Conservation (phyloP, 2,329 filamentous ascomycete genomes). For the Juglanconis sp. region DNA sequence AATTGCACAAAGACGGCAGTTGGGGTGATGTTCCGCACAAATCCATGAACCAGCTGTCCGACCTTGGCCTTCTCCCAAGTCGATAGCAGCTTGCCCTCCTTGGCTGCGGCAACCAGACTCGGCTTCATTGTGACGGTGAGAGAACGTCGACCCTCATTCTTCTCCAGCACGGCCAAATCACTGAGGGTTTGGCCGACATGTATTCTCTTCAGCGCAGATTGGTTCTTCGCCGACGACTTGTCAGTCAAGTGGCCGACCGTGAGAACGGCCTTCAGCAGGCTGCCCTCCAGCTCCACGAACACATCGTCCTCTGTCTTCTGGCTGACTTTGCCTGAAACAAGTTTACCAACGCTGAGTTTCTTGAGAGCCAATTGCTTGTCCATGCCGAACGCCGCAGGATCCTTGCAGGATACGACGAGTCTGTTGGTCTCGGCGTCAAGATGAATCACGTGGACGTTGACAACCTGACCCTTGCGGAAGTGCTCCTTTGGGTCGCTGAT, state of each 20-base stretch:
- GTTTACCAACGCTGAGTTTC: conserved; percentile 66
- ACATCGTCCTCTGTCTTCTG: conserved; percentile 76
- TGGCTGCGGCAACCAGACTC: conserved; percentile 72
- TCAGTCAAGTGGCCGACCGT: conserved; percentile 79
- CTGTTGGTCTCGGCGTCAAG: conserved; percentile 69
- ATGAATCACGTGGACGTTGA: conserved; percentile 83
- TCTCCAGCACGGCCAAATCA: conserved; percentile 82
- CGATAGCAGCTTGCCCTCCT: conserved; percentile 68
- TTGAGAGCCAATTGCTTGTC: conserved; percentile 76
- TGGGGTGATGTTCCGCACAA: conserved; percentile 78
- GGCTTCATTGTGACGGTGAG: conserved; percentile 80
- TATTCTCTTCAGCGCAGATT: conserved; percentile 74
- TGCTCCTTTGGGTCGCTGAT: conserved; percentile 87
- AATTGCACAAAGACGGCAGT: conserved; percentile 89
- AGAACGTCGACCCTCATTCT: conserved; percentile 72
- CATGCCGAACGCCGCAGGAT: conserved; percentile 71
- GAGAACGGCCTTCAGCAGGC: conserved; percentile 74
- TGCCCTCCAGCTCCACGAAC: conserved; percentile 71
- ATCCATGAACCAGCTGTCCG: conserved; percentile 69
- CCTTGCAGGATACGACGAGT: conserved; percentile 89
- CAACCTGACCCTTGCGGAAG: conserved; percentile 85
- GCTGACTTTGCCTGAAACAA: conserved; percentile 76
- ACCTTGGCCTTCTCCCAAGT: conserved; percentile 69
- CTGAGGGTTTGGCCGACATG: conserved; percentile 78
- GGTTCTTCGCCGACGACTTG: conserved; percentile 74